A percentile compares a stretch with the other conserved stretches of the same genome.
Conservation (phyloP, 441 rosid genomes). For the Populus hybrid region DNA sequence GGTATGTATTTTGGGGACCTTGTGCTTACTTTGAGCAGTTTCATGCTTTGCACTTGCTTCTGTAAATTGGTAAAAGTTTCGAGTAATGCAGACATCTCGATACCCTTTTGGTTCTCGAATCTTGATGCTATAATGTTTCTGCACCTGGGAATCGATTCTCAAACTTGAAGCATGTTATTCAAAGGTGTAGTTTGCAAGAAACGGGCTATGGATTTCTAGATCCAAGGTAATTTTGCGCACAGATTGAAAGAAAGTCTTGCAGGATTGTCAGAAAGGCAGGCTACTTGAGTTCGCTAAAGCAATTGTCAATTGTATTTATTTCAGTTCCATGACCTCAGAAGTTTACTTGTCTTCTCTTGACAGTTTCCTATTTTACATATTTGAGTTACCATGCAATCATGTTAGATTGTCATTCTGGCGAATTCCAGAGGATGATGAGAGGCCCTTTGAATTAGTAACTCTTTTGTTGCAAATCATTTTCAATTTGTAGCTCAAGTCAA, state of each 20-base stretch:
- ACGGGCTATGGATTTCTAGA: neutral
- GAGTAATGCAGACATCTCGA: neutral
- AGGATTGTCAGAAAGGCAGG: neutral
- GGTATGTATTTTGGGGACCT: slow-evolving; percentile 64
- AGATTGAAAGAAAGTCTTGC: neutral
- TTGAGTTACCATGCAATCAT: neutral
- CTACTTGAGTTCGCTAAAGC: neutral
- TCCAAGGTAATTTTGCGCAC: no score
- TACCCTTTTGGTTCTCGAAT: neutral
- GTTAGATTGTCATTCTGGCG: neutral
- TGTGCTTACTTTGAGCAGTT: slow-evolving; percentile 66
- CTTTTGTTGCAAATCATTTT: neutral
- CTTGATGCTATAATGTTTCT: neutral
- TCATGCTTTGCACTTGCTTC: slow-evolving; percentile 16
- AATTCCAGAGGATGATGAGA: neutral
- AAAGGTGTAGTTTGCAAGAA: neutral
- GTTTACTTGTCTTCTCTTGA: neutral
- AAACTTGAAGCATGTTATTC: neutral
- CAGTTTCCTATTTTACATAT: neutral
- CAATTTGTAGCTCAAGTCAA: neutral
- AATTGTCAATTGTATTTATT: neutral
- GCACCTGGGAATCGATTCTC: neutral
- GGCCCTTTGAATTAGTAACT: neutral
- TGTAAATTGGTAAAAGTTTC: neutral
- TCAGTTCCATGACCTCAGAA: neutral